A percentile compares a stretch with the other conserved stretches of the same genome.
Conservation (phyloP, 1,284 basidiomycete genomes). For the Wallemia mellicola region DNA sequence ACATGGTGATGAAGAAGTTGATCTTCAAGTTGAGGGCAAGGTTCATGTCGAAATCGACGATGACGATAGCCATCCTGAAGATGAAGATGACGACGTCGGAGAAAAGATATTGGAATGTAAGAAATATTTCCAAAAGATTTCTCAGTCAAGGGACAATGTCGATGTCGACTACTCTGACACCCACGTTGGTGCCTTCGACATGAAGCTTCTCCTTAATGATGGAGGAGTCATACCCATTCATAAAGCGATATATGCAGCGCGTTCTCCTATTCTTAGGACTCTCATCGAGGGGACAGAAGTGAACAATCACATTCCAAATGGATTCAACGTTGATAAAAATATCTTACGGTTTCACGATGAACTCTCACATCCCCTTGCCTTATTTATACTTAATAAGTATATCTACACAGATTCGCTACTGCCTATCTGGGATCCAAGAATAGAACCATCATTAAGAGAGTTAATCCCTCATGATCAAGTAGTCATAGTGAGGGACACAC, state of each 20-base stretch:
- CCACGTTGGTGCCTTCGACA: neutral
- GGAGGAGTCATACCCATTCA: neutral
- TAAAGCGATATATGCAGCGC: neutral
- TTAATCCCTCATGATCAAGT: neutral
- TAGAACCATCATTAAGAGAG: slow-evolving; percentile 15
- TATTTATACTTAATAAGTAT: slow-evolving; percentile 53
- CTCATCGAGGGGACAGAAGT: neutral
- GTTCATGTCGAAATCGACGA: neutral
- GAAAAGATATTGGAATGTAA: slow-evolving; percentile 3
- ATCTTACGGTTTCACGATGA: neutral
- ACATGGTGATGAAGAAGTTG: neutral
- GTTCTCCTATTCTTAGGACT: neutral
- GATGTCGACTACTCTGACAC: neutral
- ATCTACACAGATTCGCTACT: slow-evolving; percentile 61
- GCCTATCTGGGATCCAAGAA: slow-evolving; percentile 55
- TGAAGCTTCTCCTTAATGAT: neutral
- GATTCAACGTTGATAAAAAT: neutral
- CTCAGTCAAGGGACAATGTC: neutral
- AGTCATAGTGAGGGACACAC: neutral
- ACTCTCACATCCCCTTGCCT: slow-evolving; percentile 24
- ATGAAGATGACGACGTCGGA: slow-evolving; percentile 11
- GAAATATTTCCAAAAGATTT: neutral
- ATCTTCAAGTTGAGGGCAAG: neutral
- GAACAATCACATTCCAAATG: neutral
- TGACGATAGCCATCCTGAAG: neutral